Evolutionary conservation across 2,329 filamentous ascomycete species (phyloP).

Genomic region (Coleophoma cylindrospora): DNA sequence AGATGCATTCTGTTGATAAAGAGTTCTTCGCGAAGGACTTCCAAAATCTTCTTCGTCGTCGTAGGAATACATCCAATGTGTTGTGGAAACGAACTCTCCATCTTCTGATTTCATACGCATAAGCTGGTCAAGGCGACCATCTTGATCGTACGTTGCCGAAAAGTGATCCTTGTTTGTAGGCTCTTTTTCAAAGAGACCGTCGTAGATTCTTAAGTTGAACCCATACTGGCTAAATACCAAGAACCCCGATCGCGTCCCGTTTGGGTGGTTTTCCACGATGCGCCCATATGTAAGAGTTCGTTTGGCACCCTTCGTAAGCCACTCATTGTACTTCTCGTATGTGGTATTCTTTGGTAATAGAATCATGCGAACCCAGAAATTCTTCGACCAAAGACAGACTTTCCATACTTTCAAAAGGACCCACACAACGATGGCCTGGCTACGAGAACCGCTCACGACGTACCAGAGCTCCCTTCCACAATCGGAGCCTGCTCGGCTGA

Average conservation of each 20-base stretch:
- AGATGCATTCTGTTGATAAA: conserved; percentile 4
- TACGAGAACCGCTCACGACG: conserved; percentile 21
- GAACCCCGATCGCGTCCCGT: conserved; percentile 5
- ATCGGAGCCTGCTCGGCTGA: conserved; percentile 29
- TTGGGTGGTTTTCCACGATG: conserved; percentile 2
- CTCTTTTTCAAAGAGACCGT: neutral
- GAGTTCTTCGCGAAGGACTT: neutral
- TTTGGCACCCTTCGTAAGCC: conserved; percentile 1
- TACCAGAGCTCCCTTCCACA: conserved; percentile 32
- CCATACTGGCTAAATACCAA: neutral
- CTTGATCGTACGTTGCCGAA: neutral
- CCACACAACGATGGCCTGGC: conserved; percentile 18
- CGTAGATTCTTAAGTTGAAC: neutral
- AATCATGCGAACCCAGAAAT: conserved; percentile 22
- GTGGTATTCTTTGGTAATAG: conserved; percentile 2
- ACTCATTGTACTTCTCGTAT: conserved; percentile 9
- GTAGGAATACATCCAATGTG: neutral
- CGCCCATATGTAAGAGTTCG: conserved; percentile 2
- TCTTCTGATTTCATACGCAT: neutral
- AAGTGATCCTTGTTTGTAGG: neutral
- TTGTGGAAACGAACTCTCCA: neutral
- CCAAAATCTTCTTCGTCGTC: neutral
- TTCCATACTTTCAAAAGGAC: conserved; percentile 27
- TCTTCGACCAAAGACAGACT: conserved; percentile 25
- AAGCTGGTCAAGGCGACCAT: neutral